Percentiles rank a stretch among this genome's conserved stretches.
Evolutionary conservation across 2,329 filamentous ascomycete genomes (phyloP).

Genomic region (Fusarium sp.): DNA sequence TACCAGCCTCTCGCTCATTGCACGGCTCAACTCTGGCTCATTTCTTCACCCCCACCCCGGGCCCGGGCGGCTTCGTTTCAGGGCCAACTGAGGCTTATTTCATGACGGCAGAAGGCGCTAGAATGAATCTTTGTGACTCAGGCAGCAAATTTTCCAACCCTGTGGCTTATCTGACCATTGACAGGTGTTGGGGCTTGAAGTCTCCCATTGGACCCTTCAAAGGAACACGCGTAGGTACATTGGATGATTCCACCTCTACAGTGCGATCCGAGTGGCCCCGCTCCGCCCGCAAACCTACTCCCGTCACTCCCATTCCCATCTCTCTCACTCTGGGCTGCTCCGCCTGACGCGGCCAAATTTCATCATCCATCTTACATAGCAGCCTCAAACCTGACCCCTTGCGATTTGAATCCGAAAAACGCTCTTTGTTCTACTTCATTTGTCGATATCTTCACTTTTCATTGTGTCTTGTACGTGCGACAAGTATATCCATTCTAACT

Average conservation of each 20-base stretch:
- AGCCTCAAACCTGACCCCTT: slow-evolving; percentile 28
- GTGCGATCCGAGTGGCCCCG: background rate
- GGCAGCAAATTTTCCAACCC: slow-evolving; percentile 47
- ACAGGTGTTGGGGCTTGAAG: background rate
- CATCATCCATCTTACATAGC: slow-evolving; percentile 44
- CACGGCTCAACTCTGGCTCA: background rate
- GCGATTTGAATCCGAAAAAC: slow-evolving; percentile 38
- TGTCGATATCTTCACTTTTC: slow-evolving; percentile 8
- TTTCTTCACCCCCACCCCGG: slow-evolving; percentile 18
- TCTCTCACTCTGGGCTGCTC: slow-evolving; percentile 24
- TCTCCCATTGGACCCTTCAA: background rate
- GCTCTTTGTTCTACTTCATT: slow-evolving; percentile 17
- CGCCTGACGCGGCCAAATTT: slow-evolving; percentile 38
- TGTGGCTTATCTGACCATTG: background rate
- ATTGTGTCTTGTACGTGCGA: slow-evolving; percentile 22
- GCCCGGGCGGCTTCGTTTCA: slow-evolving; percentile 19
- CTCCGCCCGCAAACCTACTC: background rate
- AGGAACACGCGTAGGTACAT: background rate
- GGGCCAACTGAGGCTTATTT: slow-evolving; percentile 7
- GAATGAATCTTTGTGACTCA: slow-evolving; percentile 51
- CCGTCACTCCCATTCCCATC: background rate
- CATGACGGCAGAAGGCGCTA: slow-evolving; percentile 44
- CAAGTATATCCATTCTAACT: slow-evolving; percentile 2
- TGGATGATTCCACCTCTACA: background rate
- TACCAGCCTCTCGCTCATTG: slow-evolving; percentile 18